Evolutionary conservation across 2,329 filamentous ascomycete genomes (phyloP).

Genomic region (Pseudocercospora macadamiae): DNA sequence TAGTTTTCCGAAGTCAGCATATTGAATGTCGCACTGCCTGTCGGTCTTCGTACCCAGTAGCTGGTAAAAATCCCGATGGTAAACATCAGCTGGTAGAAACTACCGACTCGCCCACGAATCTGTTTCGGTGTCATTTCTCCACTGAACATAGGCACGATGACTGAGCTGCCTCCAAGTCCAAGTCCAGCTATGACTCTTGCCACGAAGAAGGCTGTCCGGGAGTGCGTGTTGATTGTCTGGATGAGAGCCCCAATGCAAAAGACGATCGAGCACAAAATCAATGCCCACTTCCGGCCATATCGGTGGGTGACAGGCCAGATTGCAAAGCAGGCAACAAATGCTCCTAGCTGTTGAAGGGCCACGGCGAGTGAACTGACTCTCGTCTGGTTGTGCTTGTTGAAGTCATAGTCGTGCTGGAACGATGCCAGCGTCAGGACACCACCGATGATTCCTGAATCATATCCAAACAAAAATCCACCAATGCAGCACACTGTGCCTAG

Average conservation of each 20-base stretch:
- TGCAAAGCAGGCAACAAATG: constrained; percentile 55
- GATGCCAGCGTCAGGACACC: constrained; percentile 31
- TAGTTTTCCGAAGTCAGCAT: neutral
- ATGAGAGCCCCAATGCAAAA: constrained; percentile 48
- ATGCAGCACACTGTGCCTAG: constrained; percentile 56
- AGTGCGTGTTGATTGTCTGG: constrained; percentile 51
- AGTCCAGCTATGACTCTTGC: constrained; percentile 52
- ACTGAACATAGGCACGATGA: constrained; percentile 47
- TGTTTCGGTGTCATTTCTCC: constrained; percentile 48
- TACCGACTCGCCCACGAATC: constrained; percentile 53
- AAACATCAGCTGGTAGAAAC: constrained; percentile 57
- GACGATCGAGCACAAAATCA: constrained; percentile 48
- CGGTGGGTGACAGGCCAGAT: constrained; percentile 52
- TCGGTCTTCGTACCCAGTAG: constrained; percentile 46
- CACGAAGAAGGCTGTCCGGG: constrained; percentile 47
- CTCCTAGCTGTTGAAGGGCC: constrained; percentile 56
- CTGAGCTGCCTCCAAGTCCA: constrained; percentile 53
- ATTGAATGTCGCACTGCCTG: neutral
- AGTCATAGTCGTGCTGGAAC: constrained; percentile 29
- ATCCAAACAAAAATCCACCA: constrained; percentile 52
- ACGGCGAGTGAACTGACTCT: constrained; percentile 45
- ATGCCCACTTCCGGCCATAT: constrained; percentile 49
- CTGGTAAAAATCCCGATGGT: constrained; percentile 54
- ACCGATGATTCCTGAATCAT: constrained; percentile 47
- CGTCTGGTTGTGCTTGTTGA: constrained; percentile 26